Evolutionary conservation across 208 protist species (phyloP), one percentile per base, ranked within the genome.

Genomic region (Trypanosoma cruzi): DNA sequence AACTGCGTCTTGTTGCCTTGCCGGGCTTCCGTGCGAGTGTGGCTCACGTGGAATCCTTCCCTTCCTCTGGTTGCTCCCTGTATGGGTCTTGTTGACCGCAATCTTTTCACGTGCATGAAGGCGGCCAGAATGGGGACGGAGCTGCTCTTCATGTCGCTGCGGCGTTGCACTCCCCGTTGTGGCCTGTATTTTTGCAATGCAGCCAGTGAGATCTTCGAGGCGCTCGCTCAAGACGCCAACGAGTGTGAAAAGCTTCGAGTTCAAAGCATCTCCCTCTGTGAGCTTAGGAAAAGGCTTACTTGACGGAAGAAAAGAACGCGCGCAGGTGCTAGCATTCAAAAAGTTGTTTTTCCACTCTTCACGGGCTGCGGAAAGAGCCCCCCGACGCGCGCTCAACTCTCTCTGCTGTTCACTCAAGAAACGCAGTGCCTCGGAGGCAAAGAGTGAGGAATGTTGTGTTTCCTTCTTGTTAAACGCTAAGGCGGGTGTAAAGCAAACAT

Each of bases 321-420:
- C n/a, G 10, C 7, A 11, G 34, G 16, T 18, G 20, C 26, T 71
- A 20, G 71, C 31, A 26, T 70, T 54, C 7, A 50, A 11, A 28
- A 79, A 11, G 13, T 71, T 66, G 22, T 40, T 46, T 2, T 75
- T 49, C 77, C 77, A 82, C 46, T 82, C 77, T 24, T 77, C 70
- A 58, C 72, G 64, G 49, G 77, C 70, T n/a, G 64, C 65, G 22
- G 48, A 50, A 64, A 82, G 64, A 13, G 50, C 61, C 16, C 63
- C 77, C 18, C 61, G 71, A 55, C 77, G 70, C 22, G 28, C 50
- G 32, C 32, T 28, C 13, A 68, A 34, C 44, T 68, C 66, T 31
- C 29, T 24, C n/a, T 75, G 65, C 37, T 74, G 64, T 34, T 75
- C 64, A 28, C n/a, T 52, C 18, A 71, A 71, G 60, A 81, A 86